Base-by-base conservation (phyloP, 176 grass and related monocot genomes). In the Raddia guianensis region DNA sequence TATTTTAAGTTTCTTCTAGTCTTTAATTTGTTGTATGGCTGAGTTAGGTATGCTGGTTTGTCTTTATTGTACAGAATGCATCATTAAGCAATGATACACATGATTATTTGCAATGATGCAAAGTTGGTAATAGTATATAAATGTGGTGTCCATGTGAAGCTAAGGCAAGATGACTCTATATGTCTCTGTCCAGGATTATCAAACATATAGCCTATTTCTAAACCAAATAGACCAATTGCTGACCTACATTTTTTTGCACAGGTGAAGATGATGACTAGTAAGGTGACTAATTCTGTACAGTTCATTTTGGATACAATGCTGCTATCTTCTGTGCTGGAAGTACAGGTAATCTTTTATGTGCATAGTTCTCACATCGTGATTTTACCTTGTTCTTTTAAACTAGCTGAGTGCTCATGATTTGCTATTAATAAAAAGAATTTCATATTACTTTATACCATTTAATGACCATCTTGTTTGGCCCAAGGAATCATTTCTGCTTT, bases 221-320 rank as follows among this genome's bases (percentile, higher is more conserved):
- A 21, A 33, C 35, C 20, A 60, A 68, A n/a, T 13, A 59, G 49
- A 16, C 16, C 5, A 40, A 56, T 57, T 78, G 7, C 68, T 84
- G 49, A 86, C 50, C 16, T 69, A 75, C 6, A 11, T 72, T 59
- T 13, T 83, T 71, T 92, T 57, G 77, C 74, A 57, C 60, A 98
- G 96, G 92, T 95, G 1, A 79, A 78, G 68, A 71, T 66, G 49
- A 45, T 91, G 71, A 95, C 88, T 58, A 83, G 93, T 49, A 75
- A 70, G 49, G 45, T 91, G 71, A 95, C 88, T 58, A 83, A 95
- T 49, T 80, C 76, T 46, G 40, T 95, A 20, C 92, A 87, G 32
- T 95, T 89, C 57, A 90, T 98, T 75, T 76, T 90, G 75, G 92
- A 95, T 20, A 91, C 92, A 64, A 50, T 95, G 49, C 73, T 63